Base-by-base conservation (phyloP, 352 stramenopile species). In the Phytophthora pisi region DNA sequence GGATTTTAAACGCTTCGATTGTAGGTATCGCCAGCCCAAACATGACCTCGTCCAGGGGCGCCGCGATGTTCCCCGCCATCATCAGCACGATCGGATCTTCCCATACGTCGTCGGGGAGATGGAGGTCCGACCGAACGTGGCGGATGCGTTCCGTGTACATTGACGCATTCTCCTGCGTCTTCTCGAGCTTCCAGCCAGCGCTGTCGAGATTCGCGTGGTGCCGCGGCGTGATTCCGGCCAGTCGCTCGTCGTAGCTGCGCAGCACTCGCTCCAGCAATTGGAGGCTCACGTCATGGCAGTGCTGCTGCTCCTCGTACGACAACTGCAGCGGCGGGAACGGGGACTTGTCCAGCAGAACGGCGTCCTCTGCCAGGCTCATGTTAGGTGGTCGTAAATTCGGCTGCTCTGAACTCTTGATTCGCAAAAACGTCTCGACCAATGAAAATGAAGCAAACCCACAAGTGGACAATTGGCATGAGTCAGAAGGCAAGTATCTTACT, bases 11-110 rank as follows among this genome's bases (percentile, higher is more conserved):
- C 31, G 77, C 52, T 62, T 85, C 75, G n/a, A 86, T 80, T 8
- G 78, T 72, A 1, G 71, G 70, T 0, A 69, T 71, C 0, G 68
- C 30, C 38, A 87, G 71, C 13, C 84, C 80, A 49, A 87, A 82
- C 81, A 91, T 88, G 60, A 89, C 68, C 40, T 91, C 79, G 45
- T 91, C 77, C n/a, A 91, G 47, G 28, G 70, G 51, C 2, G 70
- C 67, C 28, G 51, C 69, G 38, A 86, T 83, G 5, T 61, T 80
- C 4, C 79, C 77, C 38, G 74, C 72, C 52, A 78, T 72, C 45
- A 84, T 72, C 16, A 88, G 53, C 20, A 74, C 64, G 1, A 60
- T 65, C 5, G 73, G 73, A 28, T 77, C 61, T 2, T 59, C 46
- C 72, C 68, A 79, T 26, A 57, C 55, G 30, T 74, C 68, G n/a